phyloP scores from a whole-genome alignment of 345 rosid species.

The Erysimum cheiranthoides region DNA sequence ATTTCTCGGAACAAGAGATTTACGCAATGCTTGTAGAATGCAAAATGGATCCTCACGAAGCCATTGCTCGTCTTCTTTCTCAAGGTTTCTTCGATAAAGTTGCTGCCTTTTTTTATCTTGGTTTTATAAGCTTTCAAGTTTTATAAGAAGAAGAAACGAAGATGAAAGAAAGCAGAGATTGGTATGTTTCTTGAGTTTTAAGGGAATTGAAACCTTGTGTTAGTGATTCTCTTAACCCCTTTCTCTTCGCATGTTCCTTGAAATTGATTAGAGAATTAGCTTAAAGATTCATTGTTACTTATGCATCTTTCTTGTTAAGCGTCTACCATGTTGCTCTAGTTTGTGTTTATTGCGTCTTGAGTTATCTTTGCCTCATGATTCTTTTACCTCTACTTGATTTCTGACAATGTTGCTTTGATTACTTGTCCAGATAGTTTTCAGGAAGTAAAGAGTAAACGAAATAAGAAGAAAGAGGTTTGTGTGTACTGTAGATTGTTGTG shows the following conservation, averaged over 20 bases:
- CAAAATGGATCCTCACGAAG: slow-evolving; percentile 76
- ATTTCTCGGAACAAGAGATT: slow-evolving; percentile 80
- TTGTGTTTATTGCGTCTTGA: background rate
- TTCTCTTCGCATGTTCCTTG: background rate
- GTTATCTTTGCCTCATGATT: background rate
- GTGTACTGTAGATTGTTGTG: background rate
- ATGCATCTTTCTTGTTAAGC: background rate
- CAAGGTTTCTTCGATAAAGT: slow-evolving; percentile 62
- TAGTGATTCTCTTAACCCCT: background rate
- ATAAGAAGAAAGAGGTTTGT: slow-evolving; percentile 77
- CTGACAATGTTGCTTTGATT: background rate
- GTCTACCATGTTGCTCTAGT: background rate
- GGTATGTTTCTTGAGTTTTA: slow-evolving; percentile 12
- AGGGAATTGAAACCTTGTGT: background rate
- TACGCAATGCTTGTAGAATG: slow-evolving; percentile 75
- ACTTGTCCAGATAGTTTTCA: slow-evolving; percentile 66
- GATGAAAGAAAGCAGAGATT: slow-evolving; percentile 11
- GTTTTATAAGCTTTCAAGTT: slow-evolving; percentile 18
- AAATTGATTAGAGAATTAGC: background rate
- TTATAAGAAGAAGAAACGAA: background rate
- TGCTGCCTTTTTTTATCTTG: slow-evolving; percentile 12
- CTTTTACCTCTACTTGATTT: background rate
- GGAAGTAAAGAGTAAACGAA: slow-evolving; percentile 82
- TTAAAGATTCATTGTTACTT: background rate
- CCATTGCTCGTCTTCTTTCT: slow-evolving; percentile 72